Evolutionary conservation across 1,284 basidiomycete genomes (phyloP).

Genomic region (Sporisorium reilianum): DNA sequence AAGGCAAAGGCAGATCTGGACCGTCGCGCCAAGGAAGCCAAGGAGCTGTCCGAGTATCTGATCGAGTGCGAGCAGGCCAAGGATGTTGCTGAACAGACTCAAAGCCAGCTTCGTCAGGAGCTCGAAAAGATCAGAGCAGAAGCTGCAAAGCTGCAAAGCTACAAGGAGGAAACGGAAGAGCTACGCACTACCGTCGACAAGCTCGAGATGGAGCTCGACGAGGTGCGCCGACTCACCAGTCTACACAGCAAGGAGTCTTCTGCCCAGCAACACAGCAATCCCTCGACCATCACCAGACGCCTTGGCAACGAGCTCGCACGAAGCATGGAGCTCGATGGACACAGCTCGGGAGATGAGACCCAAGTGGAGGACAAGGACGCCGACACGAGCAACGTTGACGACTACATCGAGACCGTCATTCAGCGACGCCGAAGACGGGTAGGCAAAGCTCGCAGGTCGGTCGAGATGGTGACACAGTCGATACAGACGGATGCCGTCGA

Average conservation of each 20-base stretch:
- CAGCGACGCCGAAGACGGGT: constrained; percentile 42
- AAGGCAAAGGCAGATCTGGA: constrained; percentile 40
- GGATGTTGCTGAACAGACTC: constrained; percentile 21
- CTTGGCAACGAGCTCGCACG: constrained; percentile 50
- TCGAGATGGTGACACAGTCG: constrained; percentile 39
- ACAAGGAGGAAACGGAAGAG: constrained; percentile 40
- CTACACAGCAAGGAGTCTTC: constrained; percentile 42
- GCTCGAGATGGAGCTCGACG: constrained; percentile 49
- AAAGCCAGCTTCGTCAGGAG: constrained; percentile 25
- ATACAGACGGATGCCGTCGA: constrained; percentile 36
- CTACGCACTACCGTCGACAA: constrained; percentile 36
- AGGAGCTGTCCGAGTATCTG: constrained; percentile 43
- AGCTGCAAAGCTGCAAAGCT: constrained; percentile 27
- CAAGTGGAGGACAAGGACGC: constrained; percentile 46
- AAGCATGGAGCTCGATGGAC: constrained; percentile 28
- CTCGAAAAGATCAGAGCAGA: constrained; percentile 34
- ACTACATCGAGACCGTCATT: constrained; percentile 52
- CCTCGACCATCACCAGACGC: constrained; percentile 23
- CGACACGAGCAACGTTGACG: constrained; percentile 42
- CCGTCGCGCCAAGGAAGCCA: constrained; percentile 31
- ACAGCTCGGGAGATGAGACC: constrained; percentile 45
- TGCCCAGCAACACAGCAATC: constrained; percentile 65
- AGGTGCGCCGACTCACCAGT: constrained; percentile 37
- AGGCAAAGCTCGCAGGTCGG: constrained; percentile 40
- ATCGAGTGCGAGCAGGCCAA: constrained; percentile 42